Conservation (phyloP, 2,329 filamentous ascomycete genomes). For the Didymella lethalis region DNA sequence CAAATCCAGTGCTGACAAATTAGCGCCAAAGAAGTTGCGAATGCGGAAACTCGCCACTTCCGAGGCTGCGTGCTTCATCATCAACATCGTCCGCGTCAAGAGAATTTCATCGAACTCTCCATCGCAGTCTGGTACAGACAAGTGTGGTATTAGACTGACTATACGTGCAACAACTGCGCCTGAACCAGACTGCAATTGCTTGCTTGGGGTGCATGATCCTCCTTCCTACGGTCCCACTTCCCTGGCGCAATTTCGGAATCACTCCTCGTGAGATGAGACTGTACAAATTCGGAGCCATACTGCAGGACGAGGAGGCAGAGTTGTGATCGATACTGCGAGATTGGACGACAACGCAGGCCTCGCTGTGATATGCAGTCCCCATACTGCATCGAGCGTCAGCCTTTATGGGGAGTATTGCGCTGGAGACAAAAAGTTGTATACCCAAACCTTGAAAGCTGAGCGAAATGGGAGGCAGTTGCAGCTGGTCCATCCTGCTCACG, state of each 20-base stretch:
- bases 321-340: background rate
- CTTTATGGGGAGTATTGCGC: background rate
- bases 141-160: background rate
- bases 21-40: constrained; percentile 14
- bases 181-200: background rate
- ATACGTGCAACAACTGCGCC: background rate
- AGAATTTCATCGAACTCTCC: no score
- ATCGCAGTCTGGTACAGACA: background rate
- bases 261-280: background rate
- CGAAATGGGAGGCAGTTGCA: no score
- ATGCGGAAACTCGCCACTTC: constrained; percentile 19
- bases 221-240: background rate
- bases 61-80: constrained; percentile 17
- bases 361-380: background rate
- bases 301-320: background rate
- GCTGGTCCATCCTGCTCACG: no score
- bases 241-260: background rate
- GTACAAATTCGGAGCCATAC: background rate
- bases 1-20: constrained; percentile 37
- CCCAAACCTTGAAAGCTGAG: background rate
- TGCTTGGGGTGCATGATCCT: background rate
- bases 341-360: background rate
- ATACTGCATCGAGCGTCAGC: background rate
- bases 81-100: constrained; percentile 1
- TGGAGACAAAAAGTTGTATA: no score